Evolutionary conservation across 768 basidiomycete genomes (phyloP), one percentile per base, ranked within the genome.

Genomic region (Cystofilobasidium capitatum): DNA sequence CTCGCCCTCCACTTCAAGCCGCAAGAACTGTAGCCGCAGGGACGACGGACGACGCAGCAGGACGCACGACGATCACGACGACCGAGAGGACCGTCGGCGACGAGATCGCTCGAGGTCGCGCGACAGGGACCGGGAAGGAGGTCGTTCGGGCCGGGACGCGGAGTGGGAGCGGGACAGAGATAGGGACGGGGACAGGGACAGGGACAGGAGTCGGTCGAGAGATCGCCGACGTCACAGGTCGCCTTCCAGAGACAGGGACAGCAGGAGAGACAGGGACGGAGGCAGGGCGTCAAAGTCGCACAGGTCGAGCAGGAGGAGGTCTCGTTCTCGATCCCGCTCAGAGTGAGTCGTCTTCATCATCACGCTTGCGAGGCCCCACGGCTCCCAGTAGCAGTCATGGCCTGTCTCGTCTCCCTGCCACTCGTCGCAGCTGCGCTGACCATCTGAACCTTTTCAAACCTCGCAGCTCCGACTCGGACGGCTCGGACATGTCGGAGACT

Each of bases 381-480:
- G 10, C 20, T 22, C 8, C 1, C 35, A 45, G n/a, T n/a, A 40
- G 40, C 31, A 14, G 24, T 24, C 24, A 0, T 29, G 33, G 1
- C 22, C 22, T 33, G n/a, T 4, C 42, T 44, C 20, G 12, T 55
- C 1, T 24, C 45, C 58, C 47, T 62, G 42, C 45, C 57, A 59
- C 40, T 36, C 55, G 51, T 17, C 54, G 54, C 42, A 37, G 61
- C 54, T 37, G 39, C n/a, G 40, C 55, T 54, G 42, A 59, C 26
- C 44, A 64, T 39, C 42, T 24, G 17, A 29, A 40, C 31, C 35
- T 39, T 8, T 14, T 39, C 22, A 29, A 47, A 36, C 54, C 36
- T 13, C 47, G 64, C 45, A 66, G 55, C 8, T 64, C 65, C 39
- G 72, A 72, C 16, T 72, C 67, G 12, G 69, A 66, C n/a, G 69